Evolutionary conservation across 2,329 filamentous ascomycete species (phyloP).

Genomic region (Fonsecaea erecta): DNA sequence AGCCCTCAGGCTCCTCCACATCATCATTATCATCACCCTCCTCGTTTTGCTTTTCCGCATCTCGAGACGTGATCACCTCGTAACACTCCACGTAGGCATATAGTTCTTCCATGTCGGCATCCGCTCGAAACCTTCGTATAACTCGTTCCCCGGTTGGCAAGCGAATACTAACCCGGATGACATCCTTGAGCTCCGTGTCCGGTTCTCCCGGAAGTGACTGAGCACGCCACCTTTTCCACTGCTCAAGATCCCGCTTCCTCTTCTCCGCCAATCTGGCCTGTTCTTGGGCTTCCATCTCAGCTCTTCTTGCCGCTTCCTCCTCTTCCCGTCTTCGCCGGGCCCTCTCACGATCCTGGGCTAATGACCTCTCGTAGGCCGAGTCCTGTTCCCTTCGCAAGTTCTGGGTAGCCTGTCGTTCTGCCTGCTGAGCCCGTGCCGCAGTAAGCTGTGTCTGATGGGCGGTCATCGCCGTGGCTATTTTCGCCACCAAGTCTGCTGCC

Average conservation of each 20-base stretch:
- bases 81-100: constrained; percentile 97
- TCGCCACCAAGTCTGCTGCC: constrained; percentile 72
- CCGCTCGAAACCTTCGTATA: constrained; percentile 72
- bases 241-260: constrained; percentile 59
- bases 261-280: constrained; percentile 58
- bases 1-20: constrained; percentile 64
- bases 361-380: constrained; percentile 86
- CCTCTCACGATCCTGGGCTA: constrained; percentile 85
- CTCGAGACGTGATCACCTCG: constrained; percentile 60
- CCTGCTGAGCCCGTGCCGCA: constrained; percentile 73
- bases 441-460: constrained; percentile 77
- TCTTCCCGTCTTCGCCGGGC: constrained; percentile 76
- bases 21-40: constrained; percentile 46
- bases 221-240: constrained; percentile 83
- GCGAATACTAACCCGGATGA: constrained; percentile 71
- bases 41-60: constrained; percentile 35
- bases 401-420: constrained; percentile 79
- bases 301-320: constrained; percentile 65
- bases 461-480: constrained; percentile 73
- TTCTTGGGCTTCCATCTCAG: constrained; percentile 63
- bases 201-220: constrained; percentile 72
- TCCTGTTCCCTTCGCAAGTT: constrained; percentile 87
- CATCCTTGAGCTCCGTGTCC: constrained; percentile 63
- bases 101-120: constrained; percentile 80
- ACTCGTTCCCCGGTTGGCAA: constrained; percentile 72